A percentile compares a stretch with the other conserved stretches of the same genome.
Evolutionary conservation across 805 yeast species (phyloP).

Genomic region (Barnettozyma sucrosica): DNA sequence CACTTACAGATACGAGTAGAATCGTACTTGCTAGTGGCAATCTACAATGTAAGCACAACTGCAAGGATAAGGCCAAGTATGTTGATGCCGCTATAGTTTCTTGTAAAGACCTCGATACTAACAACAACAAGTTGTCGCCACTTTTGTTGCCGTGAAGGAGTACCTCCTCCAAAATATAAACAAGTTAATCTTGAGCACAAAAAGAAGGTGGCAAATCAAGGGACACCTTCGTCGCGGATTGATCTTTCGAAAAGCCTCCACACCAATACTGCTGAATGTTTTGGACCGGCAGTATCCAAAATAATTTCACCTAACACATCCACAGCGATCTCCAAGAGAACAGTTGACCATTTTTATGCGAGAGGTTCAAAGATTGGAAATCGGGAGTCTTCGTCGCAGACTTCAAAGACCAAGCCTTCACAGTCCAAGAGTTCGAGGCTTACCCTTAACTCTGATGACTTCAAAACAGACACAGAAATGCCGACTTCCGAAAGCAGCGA

Average conservation of each 20-base stretch:
- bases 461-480: not conserved
- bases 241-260: conserved; percentile 11
- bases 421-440: not conserved
- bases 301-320: not conserved
- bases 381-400: not conserved
- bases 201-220: not conserved
- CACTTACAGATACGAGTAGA: not conserved
- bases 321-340: not conserved
- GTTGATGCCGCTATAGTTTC: not conserved
- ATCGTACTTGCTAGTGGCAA: conserved; percentile 29
- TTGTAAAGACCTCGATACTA: conserved; percentile 1
- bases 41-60: conserved; percentile 35
- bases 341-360: not conserved
- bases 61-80: conserved; percentile 31
- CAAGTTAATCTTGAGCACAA: not conserved
- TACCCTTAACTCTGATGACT: not conserved
- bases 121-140: conserved; percentile 35
- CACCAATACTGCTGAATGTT: not conserved
- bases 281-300: not conserved
- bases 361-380: not conserved
- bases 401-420: not conserved
- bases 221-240: too few relatives aligned
- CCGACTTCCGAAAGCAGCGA: not conserved
- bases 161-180: conserved; percentile 18
- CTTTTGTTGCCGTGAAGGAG: conserved; percentile 42